phyloP scores from a whole-genome alignment of 345 rosid species.

The Streptanthus diversifolius region DNA sequence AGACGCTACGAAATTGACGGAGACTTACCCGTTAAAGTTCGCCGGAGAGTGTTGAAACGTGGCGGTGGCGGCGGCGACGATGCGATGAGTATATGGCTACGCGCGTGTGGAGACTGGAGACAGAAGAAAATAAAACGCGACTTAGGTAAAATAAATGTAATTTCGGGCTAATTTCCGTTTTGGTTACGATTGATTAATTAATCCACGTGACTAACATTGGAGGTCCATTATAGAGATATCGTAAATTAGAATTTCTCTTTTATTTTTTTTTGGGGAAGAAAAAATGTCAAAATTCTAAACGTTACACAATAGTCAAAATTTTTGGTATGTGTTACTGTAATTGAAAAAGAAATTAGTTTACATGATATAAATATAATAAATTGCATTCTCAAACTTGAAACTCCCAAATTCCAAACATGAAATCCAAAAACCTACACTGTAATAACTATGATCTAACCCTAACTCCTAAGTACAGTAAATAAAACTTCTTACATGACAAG shows the following conservation, averaged over 20 bases:
- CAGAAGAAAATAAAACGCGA: background rate
- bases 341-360: background rate
- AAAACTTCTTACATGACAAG: slow-evolving; percentile 16
- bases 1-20: background rate
- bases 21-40: background rate
- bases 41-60: background rate
- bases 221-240: background rate
- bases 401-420: background rate
- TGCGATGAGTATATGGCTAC: background rate
- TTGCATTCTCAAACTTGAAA: slow-evolving; percentile 1
- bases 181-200: background rate
- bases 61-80: background rate
- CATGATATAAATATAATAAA: background rate
- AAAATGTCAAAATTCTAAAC: background rate
- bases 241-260: background rate
- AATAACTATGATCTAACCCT: background rate
- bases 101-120: background rate
- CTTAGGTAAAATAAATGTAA: background rate
- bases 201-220: background rate
- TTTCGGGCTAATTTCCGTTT: background rate
- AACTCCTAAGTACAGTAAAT: slow-evolving; percentile 12
- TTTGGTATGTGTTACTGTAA: background rate
- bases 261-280: no score
- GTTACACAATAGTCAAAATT: background rate
- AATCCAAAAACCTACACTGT: background rate